These are phyloP conservation scores for Daphne laureola DNA, from an alignment of 441 rosid species.

Conservation along the genomic window DNA sequence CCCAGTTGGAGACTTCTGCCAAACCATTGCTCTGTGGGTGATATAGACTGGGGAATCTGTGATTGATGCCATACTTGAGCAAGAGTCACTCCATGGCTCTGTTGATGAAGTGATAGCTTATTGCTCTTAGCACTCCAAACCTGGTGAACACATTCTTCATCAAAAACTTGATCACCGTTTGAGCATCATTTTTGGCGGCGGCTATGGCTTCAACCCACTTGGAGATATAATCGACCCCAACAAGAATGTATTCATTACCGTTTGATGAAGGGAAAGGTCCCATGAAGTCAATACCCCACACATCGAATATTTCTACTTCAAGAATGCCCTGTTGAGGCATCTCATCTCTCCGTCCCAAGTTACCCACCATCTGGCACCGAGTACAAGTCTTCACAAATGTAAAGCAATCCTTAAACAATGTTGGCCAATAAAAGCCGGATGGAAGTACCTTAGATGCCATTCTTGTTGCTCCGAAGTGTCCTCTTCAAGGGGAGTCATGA, in stretches of 20 bases:
- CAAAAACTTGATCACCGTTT: not conserved
- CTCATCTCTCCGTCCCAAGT: not conserved
- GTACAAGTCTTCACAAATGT: not conserved
- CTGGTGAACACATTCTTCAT: not conserved
- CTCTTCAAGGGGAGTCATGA: not conserved
- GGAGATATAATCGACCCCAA: not conserved
- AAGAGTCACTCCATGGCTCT: not conserved
- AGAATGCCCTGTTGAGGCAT: not conserved
- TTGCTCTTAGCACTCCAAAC: not conserved
- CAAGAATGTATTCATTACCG: too few relatives aligned
- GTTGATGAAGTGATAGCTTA: not conserved
- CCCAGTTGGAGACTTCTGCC: not conserved
- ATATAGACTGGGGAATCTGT: not conserved
- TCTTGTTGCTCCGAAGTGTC: not conserved
- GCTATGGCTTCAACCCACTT: not conserved
- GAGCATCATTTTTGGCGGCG: not conserved
- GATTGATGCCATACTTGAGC: not conserved
- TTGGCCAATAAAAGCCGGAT: not conserved
- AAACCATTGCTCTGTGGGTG: not conserved
- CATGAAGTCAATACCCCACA: too few relatives aligned
- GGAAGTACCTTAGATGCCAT: not conserved
- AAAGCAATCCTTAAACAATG: not conserved
- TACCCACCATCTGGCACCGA: not conserved
- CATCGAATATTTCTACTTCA: too few relatives aligned
- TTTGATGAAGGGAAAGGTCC: too few relatives aligned